Base-by-base conservation (phyloP, 2,329 filamentous ascomycete species). In the Huntiella decipiens region DNA sequence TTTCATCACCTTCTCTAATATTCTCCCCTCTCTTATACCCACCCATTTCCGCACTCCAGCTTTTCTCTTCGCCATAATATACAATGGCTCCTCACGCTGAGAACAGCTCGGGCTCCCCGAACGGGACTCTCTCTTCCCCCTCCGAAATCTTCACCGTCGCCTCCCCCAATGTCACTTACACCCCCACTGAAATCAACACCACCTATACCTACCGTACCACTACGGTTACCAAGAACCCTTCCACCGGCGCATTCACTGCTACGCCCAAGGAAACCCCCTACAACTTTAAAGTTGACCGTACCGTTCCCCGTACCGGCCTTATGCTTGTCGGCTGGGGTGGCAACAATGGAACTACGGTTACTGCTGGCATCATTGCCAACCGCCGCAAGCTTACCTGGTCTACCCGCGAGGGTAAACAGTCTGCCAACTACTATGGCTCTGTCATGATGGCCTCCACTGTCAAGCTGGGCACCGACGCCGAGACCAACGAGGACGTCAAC, bases 311-410 rank as follows among this genome's bases (percentile, higher is more conserved):
- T 72, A 75, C 85, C 54, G 91, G 91, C 59, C 75, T 95, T 68
- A 96, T 98, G 91, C 74, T 98, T 54, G 88, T 98, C 54, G 91
- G 91, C 53, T 88, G 82, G 77, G 91, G 91, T 64, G 91, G 91
- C 59, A 98, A 98, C 76, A 98, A 98, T 61, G 91, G 91, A 54
- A 85, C 85, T 54, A 98, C 91, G 49, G 85, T 98, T 52, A 96
- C 91, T 50, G 91, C 91, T 51, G 91, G 88, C 62, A 93, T 98
- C 64, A 74, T 98, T 60, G 91, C 88, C 65, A 98, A 98, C 67
- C 82, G 84, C 60, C 82, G 79, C 55, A 73, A 76, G 49, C 74
- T 96, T 49, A 68, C 71, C 51, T 98, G 91, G 91, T 84, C 95
- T 53, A 96, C 91, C 56, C 87, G 88, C 58, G 85, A 95, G 64